phyloP scores from a whole-genome alignment of 129 eudicot species.

The Heracleum sosnowskyi region DNA sequence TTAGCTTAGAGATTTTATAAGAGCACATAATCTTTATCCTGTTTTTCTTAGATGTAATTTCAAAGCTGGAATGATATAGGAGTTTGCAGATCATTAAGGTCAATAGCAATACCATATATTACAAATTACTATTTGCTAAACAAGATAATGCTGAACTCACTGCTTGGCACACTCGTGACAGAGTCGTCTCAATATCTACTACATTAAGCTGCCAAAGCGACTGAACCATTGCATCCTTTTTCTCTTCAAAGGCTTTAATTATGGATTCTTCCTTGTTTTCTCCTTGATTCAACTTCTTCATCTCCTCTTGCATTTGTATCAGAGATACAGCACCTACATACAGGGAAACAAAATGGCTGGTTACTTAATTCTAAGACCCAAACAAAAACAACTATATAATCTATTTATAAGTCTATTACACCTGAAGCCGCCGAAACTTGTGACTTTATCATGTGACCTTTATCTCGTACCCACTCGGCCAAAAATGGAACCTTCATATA shows the following conservation, averaged over 20 bases:
- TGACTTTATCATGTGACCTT: constrained; percentile 73
- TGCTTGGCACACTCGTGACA: constrained; percentile 79
- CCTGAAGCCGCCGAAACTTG: constrained; percentile 90
- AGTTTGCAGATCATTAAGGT: neutral
- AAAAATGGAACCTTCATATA: constrained; percentile 77
- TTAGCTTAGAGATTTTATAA: neutral
- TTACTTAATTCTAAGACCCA: neutral
- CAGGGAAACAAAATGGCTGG: neutral
- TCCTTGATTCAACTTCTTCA: constrained; percentile 47
- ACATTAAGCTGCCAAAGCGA: constrained; percentile 91
- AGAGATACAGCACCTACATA: constrained; percentile 62
- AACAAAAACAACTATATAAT: neutral
- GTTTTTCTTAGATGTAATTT: neutral
- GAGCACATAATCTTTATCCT: neutral
- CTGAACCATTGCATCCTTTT: constrained; percentile 69
- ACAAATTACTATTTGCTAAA: neutral
- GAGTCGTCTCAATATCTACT: constrained; percentile 76
- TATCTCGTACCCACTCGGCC: constrained; percentile 94
- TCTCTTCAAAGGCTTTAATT: constrained; percentile 54
- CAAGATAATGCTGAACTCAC: constrained; percentile 33
- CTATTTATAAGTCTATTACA: constrained; percentile 16
- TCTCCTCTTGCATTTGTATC: constrained; percentile 68
- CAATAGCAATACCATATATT: neutral
- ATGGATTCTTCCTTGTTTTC: constrained; percentile 61
- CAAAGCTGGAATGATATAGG: neutral